Percentiles rank a stretch among this genome's conserved stretches.
phyloP scores from a whole-genome alignment of 441 rosid genomes.

The Cnidoscolus chayamansa region DNA sequence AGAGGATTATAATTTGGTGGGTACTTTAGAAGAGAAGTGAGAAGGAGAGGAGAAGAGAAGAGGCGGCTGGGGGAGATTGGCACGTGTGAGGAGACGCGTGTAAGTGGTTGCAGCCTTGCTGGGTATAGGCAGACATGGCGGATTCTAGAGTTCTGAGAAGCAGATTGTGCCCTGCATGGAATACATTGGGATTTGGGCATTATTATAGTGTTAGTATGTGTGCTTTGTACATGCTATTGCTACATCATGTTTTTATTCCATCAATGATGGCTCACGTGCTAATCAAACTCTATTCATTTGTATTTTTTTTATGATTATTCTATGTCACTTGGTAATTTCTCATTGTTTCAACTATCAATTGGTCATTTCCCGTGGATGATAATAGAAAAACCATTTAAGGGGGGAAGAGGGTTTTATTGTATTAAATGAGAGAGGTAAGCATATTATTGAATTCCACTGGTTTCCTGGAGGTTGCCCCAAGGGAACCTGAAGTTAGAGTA shows the following conservation, averaged over 20 bases:
- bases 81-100: conserved; percentile 36
- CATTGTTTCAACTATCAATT: background rate
- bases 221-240: background rate
- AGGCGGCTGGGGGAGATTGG: conserved; percentile 32
- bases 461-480: conserved; percentile 7
- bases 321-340: background rate
- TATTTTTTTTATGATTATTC: no score
- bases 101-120: conserved; percentile 33
- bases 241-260: no score
- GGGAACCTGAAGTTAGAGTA: conserved; percentile 34
- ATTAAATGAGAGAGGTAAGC: background rate
- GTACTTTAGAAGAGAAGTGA: background rate
- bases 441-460: background rate
- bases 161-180: conserved; percentile 63
- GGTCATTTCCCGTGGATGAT: no score
- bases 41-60: conserved; percentile 20
- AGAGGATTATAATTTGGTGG: background rate
- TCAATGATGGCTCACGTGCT: no score
- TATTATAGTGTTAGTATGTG: background rate
- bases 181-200: conserved; percentile 43
- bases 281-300: background rate
- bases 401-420: no score
- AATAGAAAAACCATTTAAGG: no score
- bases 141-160: conserved; percentile 59
- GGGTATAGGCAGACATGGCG: conserved; percentile 62